Evolutionary conservation across 352 stramenopile species (phyloP).

Genomic region (Phytophthora pluvialis): DNA sequence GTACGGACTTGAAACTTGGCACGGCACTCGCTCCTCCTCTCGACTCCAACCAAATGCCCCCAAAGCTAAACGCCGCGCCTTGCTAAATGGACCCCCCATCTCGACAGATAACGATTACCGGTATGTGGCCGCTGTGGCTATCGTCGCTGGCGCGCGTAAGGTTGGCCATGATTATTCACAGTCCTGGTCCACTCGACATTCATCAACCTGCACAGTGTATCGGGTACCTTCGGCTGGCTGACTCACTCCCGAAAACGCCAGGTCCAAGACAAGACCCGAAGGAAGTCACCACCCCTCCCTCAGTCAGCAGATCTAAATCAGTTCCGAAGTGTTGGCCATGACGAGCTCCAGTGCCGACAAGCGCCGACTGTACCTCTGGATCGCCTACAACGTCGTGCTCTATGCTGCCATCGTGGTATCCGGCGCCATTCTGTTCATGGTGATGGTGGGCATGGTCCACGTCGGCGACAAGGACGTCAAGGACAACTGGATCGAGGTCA

Average conservation of each 20-base stretch:
- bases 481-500: conserved; percentile 49
- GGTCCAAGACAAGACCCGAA: background rate
- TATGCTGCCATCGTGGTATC: conserved; percentile 37
- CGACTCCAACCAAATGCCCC: no score
- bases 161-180: conserved; percentile 13
- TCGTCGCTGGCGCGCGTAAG: conserved; percentile 5
- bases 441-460: conserved; percentile 43
- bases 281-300: background rate
- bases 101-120: conserved; percentile 13
- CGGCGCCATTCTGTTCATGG: conserved; percentile 43
- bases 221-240: no score
- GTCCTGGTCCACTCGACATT: background rate
- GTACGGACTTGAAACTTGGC: no score
- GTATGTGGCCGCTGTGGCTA: conserved; percentile 1
- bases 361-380: conserved; percentile 33
- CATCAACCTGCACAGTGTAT: background rate
- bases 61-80: background rate
- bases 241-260: conserved; percentile 17
- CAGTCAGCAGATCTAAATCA: conserved; percentile 1
- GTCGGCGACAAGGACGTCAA: conserved; percentile 40
- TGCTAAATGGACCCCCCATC: conserved; percentile 17
- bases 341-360: conserved; percentile 7
- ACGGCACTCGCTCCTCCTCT: background rate
- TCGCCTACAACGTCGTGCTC: conserved; percentile 41
- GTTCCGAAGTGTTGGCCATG: conserved; percentile 2